These are phyloP conservation scores for Panellus pusillus DNA, from an alignment of 768 basidiomycete genomes.

Conservation along the genomic window DNA sequence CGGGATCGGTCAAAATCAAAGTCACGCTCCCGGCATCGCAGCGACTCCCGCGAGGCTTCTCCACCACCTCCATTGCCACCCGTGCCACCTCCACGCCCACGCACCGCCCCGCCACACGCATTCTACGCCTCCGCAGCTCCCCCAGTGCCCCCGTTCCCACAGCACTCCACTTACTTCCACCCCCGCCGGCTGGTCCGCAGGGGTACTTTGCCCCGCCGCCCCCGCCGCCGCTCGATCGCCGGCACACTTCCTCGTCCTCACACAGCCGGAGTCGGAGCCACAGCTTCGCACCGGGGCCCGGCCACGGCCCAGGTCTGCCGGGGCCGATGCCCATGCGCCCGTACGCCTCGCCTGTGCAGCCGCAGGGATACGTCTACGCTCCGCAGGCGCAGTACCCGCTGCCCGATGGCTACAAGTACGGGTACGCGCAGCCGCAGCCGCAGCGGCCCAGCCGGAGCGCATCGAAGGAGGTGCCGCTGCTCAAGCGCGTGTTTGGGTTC, in stretches of 20 bases:
- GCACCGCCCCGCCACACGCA: constrained; percentile 2
- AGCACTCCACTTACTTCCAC: background rate
- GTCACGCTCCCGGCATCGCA: background rate
- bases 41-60: background rate
- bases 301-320: no score
- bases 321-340: background rate
- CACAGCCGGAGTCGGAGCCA: no score
- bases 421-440: background rate
- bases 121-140: background rate
- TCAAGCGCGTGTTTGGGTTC: constrained; percentile 14
- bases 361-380: background rate
- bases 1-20: background rate
- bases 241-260: no score
- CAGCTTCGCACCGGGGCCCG: no score
- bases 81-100: background rate
- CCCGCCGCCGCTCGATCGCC: background rate
- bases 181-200: background rate
- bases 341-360: background rate
- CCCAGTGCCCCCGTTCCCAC: background rate
- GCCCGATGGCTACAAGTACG: background rate
- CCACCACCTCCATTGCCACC: constrained; percentile 1
- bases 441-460: background rate
- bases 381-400: background rate
- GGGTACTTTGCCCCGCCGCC: background rate
- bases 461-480: constrained; percentile 5